Percentiles rank a stretch among this genome's conserved stretches.
Evolutionary conservation across 2,329 filamentous ascomycete genomes (phyloP).

Genomic region (Madurella mycetomatis): DNA sequence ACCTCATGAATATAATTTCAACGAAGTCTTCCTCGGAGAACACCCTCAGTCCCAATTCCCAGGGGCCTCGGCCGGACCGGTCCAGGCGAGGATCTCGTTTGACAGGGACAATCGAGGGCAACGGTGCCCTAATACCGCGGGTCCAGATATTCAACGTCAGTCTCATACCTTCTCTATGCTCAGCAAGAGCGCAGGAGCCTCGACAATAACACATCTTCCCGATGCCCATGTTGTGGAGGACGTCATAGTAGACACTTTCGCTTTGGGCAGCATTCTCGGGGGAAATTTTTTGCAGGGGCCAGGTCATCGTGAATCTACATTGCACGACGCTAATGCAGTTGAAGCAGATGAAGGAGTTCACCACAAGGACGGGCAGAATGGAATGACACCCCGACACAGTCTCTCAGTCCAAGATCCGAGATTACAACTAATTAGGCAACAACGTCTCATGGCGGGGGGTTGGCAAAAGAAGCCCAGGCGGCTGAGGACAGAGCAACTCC

Average conservation of each 20-base stretch:
- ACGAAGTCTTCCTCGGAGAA: background rate
- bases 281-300: background rate
- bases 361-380: slow-evolving; percentile 1
- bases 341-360: background rate
- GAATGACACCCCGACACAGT: slow-evolving; percentile 2
- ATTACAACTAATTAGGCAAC: slow-evolving; percentile 21
- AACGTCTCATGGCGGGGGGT: slow-evolving; percentile 17
- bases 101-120: background rate
- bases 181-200: background rate
- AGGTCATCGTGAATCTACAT: background rate
- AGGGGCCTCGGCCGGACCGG: background rate
- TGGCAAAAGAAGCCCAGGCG: slow-evolving; percentile 19
- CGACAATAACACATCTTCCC: background rate
- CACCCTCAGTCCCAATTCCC: background rate
- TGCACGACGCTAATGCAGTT: background rate
- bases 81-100: slow-evolving; percentile 12
- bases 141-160: background rate
- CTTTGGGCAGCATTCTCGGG: background rate
- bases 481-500: slow-evolving; percentile 24
- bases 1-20: background rate
- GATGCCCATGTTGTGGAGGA: background rate
- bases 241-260: background rate
- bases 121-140: background rate
- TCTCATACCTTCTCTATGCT: background rate
- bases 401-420: slow-evolving; percentile 11